These are phyloP conservation scores for Podospora bellae-mahoneyi DNA, from an alignment of 495 filamentous ascomycete genomes.

Conservation along the genomic window DNA sequence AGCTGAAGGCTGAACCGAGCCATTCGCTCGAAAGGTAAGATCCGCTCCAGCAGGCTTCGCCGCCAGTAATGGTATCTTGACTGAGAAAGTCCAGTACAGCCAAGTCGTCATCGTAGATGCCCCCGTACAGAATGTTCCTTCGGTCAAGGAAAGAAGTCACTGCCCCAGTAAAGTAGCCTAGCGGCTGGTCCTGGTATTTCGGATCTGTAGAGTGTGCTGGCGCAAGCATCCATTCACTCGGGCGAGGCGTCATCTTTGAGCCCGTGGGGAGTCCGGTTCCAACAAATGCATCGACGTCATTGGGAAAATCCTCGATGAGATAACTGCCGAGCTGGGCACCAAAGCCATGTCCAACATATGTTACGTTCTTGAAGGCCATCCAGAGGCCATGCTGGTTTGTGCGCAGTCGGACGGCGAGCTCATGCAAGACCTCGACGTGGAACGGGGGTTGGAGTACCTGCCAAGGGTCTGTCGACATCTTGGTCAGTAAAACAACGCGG, in stretches of 20 bases:
- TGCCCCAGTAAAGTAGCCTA: not conserved
- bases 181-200: not conserved
- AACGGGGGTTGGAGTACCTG: not conserved
- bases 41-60: not conserved
- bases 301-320: not conserved
- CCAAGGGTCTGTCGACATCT: not conserved
- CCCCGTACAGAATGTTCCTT: not conserved
- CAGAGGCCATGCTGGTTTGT: not conserved
- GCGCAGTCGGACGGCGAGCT: not conserved
- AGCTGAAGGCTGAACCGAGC: not conserved
- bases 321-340: not conserved
- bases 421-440: not conserved
- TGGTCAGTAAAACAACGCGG: too few relatives aligned
- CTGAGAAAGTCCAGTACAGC: not conserved
- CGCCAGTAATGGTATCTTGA: not conserved
- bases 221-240: not conserved
- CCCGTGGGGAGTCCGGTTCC: not conserved
- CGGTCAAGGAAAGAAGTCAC: not conserved
- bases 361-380: not conserved
- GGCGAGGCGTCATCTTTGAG: too few relatives aligned
- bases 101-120: not conserved
- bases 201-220: not conserved
- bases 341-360: not conserved
- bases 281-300: not conserved
- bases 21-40: not conserved